These are phyloP conservation scores for Cicer chorassanicum DNA, from an alignment of 306 rosid genomes.

Conservation along the genomic window DNA sequence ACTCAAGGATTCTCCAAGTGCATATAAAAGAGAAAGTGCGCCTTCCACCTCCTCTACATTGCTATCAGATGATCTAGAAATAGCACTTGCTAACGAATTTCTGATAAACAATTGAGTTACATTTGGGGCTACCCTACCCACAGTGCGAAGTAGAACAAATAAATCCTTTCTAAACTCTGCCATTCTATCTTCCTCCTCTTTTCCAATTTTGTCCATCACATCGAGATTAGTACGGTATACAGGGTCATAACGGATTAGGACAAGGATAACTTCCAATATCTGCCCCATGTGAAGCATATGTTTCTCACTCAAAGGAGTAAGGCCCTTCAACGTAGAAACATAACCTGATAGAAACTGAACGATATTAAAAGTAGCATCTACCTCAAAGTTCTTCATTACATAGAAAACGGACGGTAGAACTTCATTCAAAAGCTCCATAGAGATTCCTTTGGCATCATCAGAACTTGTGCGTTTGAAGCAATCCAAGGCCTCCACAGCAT, in stretches of 20 bases:
- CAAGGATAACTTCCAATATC: slow-evolving; percentile 81
- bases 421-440: slow-evolving; percentile 69
- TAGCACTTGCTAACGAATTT: slow-evolving; percentile 69
- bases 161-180: slow-evolving; percentile 87
- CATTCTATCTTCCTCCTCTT: slow-evolving; percentile 94
- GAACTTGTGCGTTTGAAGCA: slow-evolving; percentile 85
- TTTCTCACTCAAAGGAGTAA: slow-evolving; percentile 70
- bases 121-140: slow-evolving; percentile 71
- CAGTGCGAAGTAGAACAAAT: slow-evolving; percentile 66
- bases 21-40: slow-evolving; percentile 79
- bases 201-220: slow-evolving; percentile 81
- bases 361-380: slow-evolving; percentile 76
- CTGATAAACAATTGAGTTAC: slow-evolving; percentile 75
- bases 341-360: slow-evolving; percentile 85
- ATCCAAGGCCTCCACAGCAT: slow-evolving; percentile 80
- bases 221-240: slow-evolving; percentile 71
- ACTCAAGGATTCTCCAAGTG: slow-evolving; percentile 79
- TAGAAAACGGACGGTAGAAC: slow-evolving; percentile 86
- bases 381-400: slow-evolving; percentile 77
- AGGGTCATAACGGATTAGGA: slow-evolving; percentile 77
- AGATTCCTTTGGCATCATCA: slow-evolving; percentile 69
- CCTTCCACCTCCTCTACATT: slow-evolving; percentile 94
- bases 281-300: slow-evolving; percentile 80
- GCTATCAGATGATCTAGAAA: slow-evolving; percentile 66
- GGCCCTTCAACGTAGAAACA: slow-evolving; percentile 75